A percentile compares a stretch with the other conserved stretches of the same genome.
Evolutionary conservation across 2,329 filamentous ascomycete species (phyloP).

Genomic region (Metarhizium rileyi): DNA sequence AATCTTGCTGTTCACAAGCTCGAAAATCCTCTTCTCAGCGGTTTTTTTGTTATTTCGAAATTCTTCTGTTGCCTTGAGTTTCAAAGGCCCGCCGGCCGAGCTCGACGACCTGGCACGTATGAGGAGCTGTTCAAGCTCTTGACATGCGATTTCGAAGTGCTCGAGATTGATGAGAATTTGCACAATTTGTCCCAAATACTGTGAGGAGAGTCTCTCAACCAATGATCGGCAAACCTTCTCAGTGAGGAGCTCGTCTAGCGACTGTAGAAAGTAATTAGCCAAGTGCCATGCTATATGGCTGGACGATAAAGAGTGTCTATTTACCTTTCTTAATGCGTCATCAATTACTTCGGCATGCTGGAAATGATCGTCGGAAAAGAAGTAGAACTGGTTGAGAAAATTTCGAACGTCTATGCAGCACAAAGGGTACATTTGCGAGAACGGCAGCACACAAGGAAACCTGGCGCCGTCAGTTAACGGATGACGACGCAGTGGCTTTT

Average conservation of each 20-base stretch:
- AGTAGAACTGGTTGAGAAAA: slow-evolving; percentile 96
- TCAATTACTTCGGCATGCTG: slow-evolving; percentile 85
- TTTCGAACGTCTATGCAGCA: slow-evolving; percentile 98
- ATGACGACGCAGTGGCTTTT: slow-evolving; percentile 4
- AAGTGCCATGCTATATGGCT: background rate
- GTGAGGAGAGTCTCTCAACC: slow-evolving; percentile 77
- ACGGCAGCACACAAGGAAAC: slow-evolving; percentile 91
- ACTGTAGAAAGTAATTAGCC: slow-evolving; percentile 35
- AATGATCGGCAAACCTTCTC: slow-evolving; percentile 86
- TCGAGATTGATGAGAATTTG: slow-evolving; percentile 97
- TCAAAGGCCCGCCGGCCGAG: slow-evolving; percentile 70
- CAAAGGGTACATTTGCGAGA: slow-evolving; percentile 97
- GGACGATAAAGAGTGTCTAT: slow-evolving; percentile 1
- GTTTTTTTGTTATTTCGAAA: slow-evolving; percentile 90
- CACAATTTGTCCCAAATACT: slow-evolving; percentile 95
- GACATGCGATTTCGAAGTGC: slow-evolving; percentile 89
- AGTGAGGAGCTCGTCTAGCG: slow-evolving; percentile 88
- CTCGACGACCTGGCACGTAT: slow-evolving; percentile 76
- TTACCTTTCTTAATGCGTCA: slow-evolving; percentile 70
- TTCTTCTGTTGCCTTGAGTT: slow-evolving; percentile 71
- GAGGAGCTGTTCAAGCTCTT: slow-evolving; percentile 77
- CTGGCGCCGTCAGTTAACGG: slow-evolving; percentile 29
- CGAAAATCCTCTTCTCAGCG: slow-evolving; percentile 95
- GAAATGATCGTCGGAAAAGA: slow-evolving; percentile 94
- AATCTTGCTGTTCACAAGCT: slow-evolving; percentile 97